Evolutionary conservation across 2,329 filamentous ascomycete species (phyloP).

Genomic region (Colletotrichum scovillei): DNA sequence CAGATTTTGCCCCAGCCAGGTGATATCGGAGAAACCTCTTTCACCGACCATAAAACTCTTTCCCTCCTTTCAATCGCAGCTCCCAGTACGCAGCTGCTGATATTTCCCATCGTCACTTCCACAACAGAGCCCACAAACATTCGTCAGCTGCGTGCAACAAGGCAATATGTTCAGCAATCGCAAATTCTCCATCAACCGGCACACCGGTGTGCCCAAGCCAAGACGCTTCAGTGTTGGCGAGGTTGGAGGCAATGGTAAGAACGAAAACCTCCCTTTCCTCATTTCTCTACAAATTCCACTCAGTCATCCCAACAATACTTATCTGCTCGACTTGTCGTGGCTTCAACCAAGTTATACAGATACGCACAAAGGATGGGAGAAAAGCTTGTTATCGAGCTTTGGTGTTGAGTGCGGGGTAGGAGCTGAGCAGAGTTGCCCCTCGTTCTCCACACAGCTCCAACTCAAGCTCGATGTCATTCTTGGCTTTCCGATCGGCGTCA

Average conservation of each 20-base stretch:
- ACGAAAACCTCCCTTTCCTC: background rate
- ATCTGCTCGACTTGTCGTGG: background rate
- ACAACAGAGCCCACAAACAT: background rate
- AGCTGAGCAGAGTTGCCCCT: conserved; percentile 33
- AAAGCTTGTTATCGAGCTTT: conserved; percentile 24
- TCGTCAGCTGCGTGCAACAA: background rate
- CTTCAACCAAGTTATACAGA: background rate
- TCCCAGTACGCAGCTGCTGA: background rate
- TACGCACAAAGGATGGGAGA: conserved; percentile 1
- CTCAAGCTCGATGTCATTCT: conserved; percentile 28
- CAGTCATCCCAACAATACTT: background rate
- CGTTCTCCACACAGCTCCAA: conserved; percentile 35
- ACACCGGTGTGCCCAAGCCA: conserved; percentile 70
- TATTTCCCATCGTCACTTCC: background rate
- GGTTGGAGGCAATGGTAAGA: conserved; percentile 42
- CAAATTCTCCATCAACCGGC: conserved; percentile 76
- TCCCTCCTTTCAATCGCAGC: background rate
- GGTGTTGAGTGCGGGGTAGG: conserved; percentile 30
- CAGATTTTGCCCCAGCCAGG: conserved; percentile 4
- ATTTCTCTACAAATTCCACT: background rate
- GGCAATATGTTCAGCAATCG: conserved; percentile 64
- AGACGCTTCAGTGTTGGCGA: conserved; percentile 71
- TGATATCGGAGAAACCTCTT: conserved; percentile 16
- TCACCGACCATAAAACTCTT: conserved; percentile 3
- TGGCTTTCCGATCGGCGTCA: conserved; percentile 15